Evolutionary conservation across 306 rosid genomes (phyloP).

Genomic region (Phaseolus lunatus): DNA sequence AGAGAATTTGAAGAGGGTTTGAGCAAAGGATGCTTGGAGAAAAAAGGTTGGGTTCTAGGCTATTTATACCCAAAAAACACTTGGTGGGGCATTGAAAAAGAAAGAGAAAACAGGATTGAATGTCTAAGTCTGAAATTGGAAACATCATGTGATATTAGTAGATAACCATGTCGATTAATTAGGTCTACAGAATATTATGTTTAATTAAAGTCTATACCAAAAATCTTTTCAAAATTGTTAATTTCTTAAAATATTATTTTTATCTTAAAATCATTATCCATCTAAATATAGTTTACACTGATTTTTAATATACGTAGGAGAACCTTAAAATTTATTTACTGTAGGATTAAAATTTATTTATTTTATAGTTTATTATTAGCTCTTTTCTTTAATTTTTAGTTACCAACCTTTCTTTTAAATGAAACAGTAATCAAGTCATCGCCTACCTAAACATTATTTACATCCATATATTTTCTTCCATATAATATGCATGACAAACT

Average conservation of each 20-base stretch:
- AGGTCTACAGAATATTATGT: background rate
- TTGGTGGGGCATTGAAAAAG: conserved; percentile 29
- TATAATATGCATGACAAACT: no score
- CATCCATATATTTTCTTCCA: conserved; percentile 56
- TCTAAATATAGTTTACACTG: no score
- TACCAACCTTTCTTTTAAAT: conserved; percentile 9
- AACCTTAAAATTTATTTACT: no score
- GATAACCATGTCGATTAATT: background rate
- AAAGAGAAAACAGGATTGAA: conserved; percentile 6
- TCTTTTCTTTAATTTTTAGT: no score
- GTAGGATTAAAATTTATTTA: no score
- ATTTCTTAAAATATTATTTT: background rate
- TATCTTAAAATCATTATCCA: no score
- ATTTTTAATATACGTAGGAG: no score
- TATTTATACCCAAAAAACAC: conserved; percentile 62
- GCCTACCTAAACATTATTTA: no score
- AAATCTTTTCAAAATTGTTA: no score
- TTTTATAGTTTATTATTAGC: no score
- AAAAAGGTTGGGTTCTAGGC: conserved; percentile 37
- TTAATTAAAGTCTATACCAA: background rate
- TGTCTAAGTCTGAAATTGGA: background rate
- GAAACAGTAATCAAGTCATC: conserved; percentile 47
- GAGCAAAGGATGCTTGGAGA: conserved; percentile 46
- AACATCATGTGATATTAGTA: background rate
- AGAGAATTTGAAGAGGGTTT: conserved; percentile 42